Evolutionary conservation across 1,139 yeast genomes (phyloP).

Genomic region (Geotrichum carabidarum): DNA sequence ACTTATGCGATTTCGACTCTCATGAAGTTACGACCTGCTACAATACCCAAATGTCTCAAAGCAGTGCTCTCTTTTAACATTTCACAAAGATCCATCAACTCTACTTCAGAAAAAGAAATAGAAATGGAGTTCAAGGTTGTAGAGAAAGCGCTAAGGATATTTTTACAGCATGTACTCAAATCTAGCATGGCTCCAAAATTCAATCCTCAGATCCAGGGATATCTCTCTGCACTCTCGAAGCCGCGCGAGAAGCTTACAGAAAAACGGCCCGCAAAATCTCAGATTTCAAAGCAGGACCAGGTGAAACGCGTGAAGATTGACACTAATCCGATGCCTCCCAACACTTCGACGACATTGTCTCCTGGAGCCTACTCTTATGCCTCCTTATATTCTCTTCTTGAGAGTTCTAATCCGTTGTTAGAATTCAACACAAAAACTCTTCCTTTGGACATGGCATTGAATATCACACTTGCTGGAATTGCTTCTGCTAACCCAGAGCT

Average conservation of each 20-base stretch:
- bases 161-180: conserved; percentile 34
- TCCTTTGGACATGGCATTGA: conserved; percentile 58
- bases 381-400: conserved; percentile 55
- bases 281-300: conserved; percentile 24
- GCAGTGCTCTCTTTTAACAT: conserved; percentile 37
- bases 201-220: conserved; percentile 32
- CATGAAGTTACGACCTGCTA: conserved; percentile 34
- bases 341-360: conserved; percentile 29
- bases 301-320: conserved; percentile 27
- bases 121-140: conserved; percentile 36
- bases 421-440: conserved; percentile 65
- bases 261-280: conserved; percentile 21
- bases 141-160: conserved; percentile 38
- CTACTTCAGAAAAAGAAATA: conserved; percentile 24
- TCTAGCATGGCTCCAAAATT: conserved; percentile 28
- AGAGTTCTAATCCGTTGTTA: conserved; percentile 53
- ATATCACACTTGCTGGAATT: conserved; percentile 63
- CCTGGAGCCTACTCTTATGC: conserved; percentile 35
- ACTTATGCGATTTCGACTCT: conserved; percentile 38
- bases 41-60: conserved; percentile 34
- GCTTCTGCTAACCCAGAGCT: conserved; percentile 49
- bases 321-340: conserved; percentile 26
- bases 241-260: conserved; percentile 32
- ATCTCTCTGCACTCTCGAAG: conserved; percentile 29
- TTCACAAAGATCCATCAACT: conserved; percentile 24